Percentiles rank a stretch among this genome's conserved stretches.
Conservation (phyloP, 495 filamentous ascomycete genomes). For the Zalerion maritima region DNA sequence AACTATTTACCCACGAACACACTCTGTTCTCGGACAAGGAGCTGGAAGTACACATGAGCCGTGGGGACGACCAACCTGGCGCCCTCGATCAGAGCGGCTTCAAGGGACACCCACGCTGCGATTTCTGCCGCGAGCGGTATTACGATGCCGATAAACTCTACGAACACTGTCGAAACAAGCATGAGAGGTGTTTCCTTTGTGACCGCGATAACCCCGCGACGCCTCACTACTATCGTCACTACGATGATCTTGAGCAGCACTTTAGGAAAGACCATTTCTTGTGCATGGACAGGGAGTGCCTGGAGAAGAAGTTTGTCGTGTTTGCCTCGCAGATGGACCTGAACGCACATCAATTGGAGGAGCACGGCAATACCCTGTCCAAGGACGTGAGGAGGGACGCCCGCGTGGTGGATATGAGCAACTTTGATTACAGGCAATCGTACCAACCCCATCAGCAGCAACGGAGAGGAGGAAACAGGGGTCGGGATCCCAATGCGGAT, state of each 20-base stretch:
- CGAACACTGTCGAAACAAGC: constrained; percentile 76
- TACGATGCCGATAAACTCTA: constrained; percentile 95
- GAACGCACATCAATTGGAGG: constrained; percentile 70
- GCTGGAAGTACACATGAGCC: constrained; percentile 71
- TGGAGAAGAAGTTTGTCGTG: constrained; percentile 97
- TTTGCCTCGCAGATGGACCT: constrained; percentile 90
- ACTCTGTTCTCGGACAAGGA: constrained; percentile 76
- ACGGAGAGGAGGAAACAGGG: constrained; percentile 40
- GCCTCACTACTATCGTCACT: constrained; percentile 81
- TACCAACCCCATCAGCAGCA: constrained; percentile 59
- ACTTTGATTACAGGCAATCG: constrained; percentile 62
- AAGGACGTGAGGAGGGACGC: constrained; percentile 80
- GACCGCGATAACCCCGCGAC: constrained; percentile 54
- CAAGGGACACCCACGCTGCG: constrained; percentile 88
- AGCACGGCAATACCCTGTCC: constrained; percentile 59
- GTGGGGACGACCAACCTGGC: constrained; percentile 84
- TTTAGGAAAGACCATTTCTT: constrained; percentile 79
- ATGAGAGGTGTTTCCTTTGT: constrained; percentile 92
- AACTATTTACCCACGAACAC: constrained; percentile 97
- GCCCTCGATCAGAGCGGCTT: constrained; percentile 89
- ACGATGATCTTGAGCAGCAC: constrained; percentile 68
- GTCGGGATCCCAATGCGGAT: constrained; percentile 54
- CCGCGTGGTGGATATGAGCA: constrained; percentile 70
- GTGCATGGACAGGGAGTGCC: constrained; percentile 70
- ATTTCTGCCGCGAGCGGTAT: constrained; percentile 80